Evolutionary conservation across 2,329 filamentous ascomycete genomes (phyloP), one percentile per base, ranked within the genome.

Genomic region (Beauveria bassiana): DNA sequence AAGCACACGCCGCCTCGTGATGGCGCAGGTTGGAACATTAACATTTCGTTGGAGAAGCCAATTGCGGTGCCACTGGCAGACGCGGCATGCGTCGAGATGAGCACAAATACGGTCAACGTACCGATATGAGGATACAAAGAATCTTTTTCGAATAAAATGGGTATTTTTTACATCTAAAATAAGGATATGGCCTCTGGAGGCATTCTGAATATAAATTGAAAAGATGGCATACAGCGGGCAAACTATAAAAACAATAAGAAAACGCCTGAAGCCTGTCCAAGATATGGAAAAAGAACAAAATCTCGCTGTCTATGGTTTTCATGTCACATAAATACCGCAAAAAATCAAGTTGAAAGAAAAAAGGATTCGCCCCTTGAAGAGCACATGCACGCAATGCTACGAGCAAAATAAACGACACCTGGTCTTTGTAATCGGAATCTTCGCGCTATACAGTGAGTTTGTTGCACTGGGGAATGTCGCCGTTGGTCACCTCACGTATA

Each of bases 21-120:
- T 22, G 64, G 61, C 16, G 53, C 65, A 22, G 75, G 76, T 16
- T 81, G 81, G 73, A 78, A 78, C 62, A 75, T 92, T 56, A 81
- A 78, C 63, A 79, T 92, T 43, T 76, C 77, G 26, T 75, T 92
- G 57, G 85, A 86, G 72, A 92, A 92, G 75, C 89, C 89, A 3
- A 85, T 87, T 14, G 89, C 89, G 0, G 86, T 92, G 22, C 82
- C 85, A 0, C 83, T 88, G 67, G 89, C 89, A 2, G 88, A 91
- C 65, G 86, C 85, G 12, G 87, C 89, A 0, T 79, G 81, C 5
- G 85, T 92, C 6, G 87, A 91, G 70, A 69, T 72, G 66, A 69
- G 67, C 42, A 67, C 68, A 53, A 69, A 68, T 45, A 72, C 70
- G 5, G 43, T 9, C 4, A 49, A 61, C n/a, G 38, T 55, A 42